Percentiles rank a stretch among this genome's conserved stretches.
These are phyloP conservation scores for Phytophthora idaei DNA, from an alignment of 352 stramenopile species.

Conservation along the genomic window DNA sequence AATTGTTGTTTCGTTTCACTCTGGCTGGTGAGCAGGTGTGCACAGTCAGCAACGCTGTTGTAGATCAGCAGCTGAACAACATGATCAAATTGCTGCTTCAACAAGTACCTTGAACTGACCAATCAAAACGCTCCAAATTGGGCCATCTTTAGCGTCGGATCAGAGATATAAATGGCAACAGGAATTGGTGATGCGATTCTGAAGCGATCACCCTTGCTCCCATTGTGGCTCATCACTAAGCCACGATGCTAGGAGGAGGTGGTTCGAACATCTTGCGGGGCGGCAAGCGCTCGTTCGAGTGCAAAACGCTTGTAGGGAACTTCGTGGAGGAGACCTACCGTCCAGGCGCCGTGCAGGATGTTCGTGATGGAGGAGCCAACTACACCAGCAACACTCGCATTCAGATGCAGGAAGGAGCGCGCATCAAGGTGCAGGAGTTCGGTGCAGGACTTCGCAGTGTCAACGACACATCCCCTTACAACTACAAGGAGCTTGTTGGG, in stretches of 20 bases:
- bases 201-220: not conserved
- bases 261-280: conserved; percentile 85
- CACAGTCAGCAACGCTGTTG: too few species aligned
- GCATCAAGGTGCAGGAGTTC: conserved; percentile 44
- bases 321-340: conserved; percentile 84
- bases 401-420: conserved; percentile 63
- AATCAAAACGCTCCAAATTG: conserved; percentile 6
- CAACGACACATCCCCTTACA: conserved; percentile 61
- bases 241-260: conserved; percentile 48
- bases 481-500: conserved; percentile 70
- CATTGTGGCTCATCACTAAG: not conserved
- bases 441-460: conserved; percentile 50
- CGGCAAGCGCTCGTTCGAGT: conserved; percentile 79
- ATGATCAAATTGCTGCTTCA: too few species aligned
- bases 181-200: not conserved
- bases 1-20: too few species aligned
- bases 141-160: not conserved
- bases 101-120: conserved; percentile 4
- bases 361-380: conserved; percentile 47
- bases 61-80: too few species aligned
- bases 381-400: conserved; percentile 62
- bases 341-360: conserved; percentile 48
- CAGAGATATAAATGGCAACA: not conserved
- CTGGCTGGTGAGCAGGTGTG: too few species aligned
- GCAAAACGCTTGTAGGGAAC: conserved; percentile 81